A percentile compares a stretch with the other conserved stretches of the same genome.
phyloP scores from a whole-genome alignment of 1,284 basidiomycete species.

The Meripilus lineatus region DNA sequence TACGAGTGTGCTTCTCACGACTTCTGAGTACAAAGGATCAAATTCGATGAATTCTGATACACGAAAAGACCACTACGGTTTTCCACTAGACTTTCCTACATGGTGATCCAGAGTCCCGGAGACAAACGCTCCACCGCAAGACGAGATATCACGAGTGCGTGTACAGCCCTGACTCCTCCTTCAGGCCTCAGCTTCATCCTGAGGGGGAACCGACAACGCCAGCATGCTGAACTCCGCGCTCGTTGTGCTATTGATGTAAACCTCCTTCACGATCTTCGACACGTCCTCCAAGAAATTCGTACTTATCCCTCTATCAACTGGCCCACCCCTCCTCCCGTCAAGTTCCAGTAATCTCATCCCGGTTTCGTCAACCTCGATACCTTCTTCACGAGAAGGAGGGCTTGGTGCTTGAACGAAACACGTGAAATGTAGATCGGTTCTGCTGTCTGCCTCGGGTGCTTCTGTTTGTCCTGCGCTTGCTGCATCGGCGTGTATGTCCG shows the following conservation, averaged over 20 bases:
- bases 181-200: no score
- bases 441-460: slow-evolving; percentile 39
- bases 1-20: no score
- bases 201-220: slow-evolving; percentile 21
- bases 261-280: slow-evolving; percentile 60
- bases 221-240: slow-evolving; percentile 54
- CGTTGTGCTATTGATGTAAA: slow-evolving; percentile 52
- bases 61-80: no score
- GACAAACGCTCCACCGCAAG: no score
- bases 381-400: slow-evolving; percentile 28
- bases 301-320: slow-evolving; percentile 73
- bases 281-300: slow-evolving; percentile 65
- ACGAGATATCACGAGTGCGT: no score
- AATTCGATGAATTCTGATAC: no score
- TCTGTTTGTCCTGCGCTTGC: slow-evolving; percentile 69
- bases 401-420: slow-evolving; percentile 72
- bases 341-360: slow-evolving; percentile 63
- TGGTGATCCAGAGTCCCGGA: no score
- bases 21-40: no score
- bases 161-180: no score
- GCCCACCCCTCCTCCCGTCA: slow-evolving; percentile 72
- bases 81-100: no score
- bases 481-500: slow-evolving; percentile 66
- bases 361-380: slow-evolving; percentile 21
- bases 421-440: slow-evolving; percentile 81